These are phyloP conservation scores for Vanderwaltozyma verrucispora DNA, from an alignment of 805 yeast species.

Conservation along the genomic window DNA sequence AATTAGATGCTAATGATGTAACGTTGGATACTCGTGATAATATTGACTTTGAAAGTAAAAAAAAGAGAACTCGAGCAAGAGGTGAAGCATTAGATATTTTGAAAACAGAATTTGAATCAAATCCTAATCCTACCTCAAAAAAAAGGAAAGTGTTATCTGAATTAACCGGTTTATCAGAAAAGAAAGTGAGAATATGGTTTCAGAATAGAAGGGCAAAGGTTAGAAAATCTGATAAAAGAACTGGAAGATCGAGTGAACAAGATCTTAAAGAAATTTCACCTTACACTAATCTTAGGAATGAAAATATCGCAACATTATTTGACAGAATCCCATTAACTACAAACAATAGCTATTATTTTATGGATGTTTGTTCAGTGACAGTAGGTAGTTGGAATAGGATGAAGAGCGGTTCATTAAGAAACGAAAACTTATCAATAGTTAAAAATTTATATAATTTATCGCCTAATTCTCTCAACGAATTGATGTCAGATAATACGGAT, in stretches of 20 bases:
- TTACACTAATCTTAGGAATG: not conserved
- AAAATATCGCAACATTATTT: slow-evolving; percentile 15
- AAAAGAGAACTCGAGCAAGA: slow-evolving; percentile 61
- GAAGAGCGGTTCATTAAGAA: slow-evolving; percentile 46
- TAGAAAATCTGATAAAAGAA: slow-evolving; percentile 33
- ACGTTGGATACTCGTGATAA: not conserved
- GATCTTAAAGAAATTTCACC: not conserved
- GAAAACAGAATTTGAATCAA: slow-evolving; percentile 55
- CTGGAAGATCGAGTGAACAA: not conserved
- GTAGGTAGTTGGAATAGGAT: slow-evolving; percentile 79
- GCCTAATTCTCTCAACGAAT: slow-evolving; percentile 51
- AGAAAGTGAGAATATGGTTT: slow-evolving; percentile 88
- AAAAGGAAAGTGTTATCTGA: slow-evolving; percentile 59
- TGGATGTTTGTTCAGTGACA: slow-evolving; percentile 56
- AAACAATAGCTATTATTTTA: slow-evolving; percentile 57
- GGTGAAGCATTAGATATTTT: slow-evolving; percentile 68
- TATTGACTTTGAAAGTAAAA: slow-evolving; percentile 3
- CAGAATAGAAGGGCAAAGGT: slow-evolving; percentile 79
- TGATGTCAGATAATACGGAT: slow-evolving; percentile 59
- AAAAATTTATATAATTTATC: slow-evolving; percentile 48
- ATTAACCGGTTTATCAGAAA: slow-evolving; percentile 71
- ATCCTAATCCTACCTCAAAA: slow-evolving; percentile 69
- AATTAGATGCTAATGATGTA: not conserved
- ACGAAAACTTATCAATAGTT: slow-evolving; percentile 30
- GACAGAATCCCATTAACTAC: slow-evolving; percentile 41